Evolutionary conservation across 2,329 filamentous ascomycete species (phyloP), one percentile per base, ranked within the genome.

Genomic region (Colletotrichum higginsianum): DNA sequence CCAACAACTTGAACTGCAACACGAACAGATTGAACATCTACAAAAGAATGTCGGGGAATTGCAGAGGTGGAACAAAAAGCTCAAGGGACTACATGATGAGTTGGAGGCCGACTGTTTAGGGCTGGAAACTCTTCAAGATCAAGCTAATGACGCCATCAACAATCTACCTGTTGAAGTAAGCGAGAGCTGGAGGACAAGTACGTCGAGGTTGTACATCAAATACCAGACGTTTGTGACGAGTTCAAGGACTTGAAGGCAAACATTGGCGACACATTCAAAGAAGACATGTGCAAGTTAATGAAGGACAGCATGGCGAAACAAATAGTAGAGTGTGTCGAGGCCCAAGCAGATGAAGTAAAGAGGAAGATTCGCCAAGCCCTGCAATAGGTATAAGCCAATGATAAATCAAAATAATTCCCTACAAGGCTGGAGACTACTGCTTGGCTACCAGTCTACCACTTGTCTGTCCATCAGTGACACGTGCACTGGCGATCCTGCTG

Each of bases 361-460:
- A 55, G 52, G 26, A 38, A 5, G 26, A 18, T 55, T n/a, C 16
- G 52, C 52, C 52, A n/a, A 55, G 52, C 52, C 8, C 52, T 55
- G 26, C 26, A 55, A 55, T 55, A 35, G 26, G 7, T 55, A 38
- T 50, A 1, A 46, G 44, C 16, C 16, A 46, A 46, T 18, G 12
- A 46, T n/a, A 6, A 46, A 46, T 46, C 4, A 46, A 46, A 46
- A 18, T 8, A 46, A 46, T 18, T 7, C 44, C 44, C 44, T 46
- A 15, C 44, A 46, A 46, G 44, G n/a, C 44, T 46, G 12, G 9
- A 7, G 44, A 46, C 16, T 46, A 46, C 44, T 46, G 44, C 44
- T 46, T 46, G 44, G 26, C 26, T 26, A 26, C 26, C 26, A 26
- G 26, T 26, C 26, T 26, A 26, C 26, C 26, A 26, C 26, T 26